A percentile compares a stretch with the other conserved stretches of the same genome.
Conservation (phyloP, 768 basidiomycete genomes). For the Leccinum rimulosum region DNA sequence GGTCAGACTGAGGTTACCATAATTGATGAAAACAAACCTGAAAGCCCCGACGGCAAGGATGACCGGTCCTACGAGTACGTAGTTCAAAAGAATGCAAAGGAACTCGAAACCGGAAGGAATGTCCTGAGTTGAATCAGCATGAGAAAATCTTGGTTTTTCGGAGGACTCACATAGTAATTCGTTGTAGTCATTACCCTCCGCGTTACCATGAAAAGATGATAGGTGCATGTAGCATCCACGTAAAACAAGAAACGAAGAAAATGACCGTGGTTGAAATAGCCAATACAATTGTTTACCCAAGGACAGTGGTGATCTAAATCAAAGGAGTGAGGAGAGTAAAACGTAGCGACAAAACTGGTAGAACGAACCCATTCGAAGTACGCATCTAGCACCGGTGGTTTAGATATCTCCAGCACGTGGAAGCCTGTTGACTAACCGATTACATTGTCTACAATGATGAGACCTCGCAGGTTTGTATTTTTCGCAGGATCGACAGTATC, state of each 20-base stretch:
- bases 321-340: slow-evolving; percentile 6
- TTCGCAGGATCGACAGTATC: slow-evolving; percentile 86
- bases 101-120: slow-evolving; percentile 69
- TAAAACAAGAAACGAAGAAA: slow-evolving; percentile 91
- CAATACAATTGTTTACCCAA: slow-evolving; percentile 94
- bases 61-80: slow-evolving; percentile 81
- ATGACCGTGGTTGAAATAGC: slow-evolving; percentile 85
- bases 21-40: slow-evolving; percentile 48
- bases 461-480: slow-evolving; percentile 84
- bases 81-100: slow-evolving; percentile 86
- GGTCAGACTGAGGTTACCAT: slow-evolving; percentile 14
- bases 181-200: slow-evolving; percentile 53
- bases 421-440: slow-evolving; percentile 48
- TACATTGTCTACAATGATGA: slow-evolving; percentile 91
- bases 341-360: not conserved
- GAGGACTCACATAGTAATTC: slow-evolving; percentile 52
- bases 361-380: slow-evolving; percentile 82
- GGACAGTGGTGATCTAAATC: slow-evolving; percentile 82
- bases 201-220: slow-evolving; percentile 84
- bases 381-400: slow-evolving; percentile 48
- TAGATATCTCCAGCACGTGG: not conserved
- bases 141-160: not conserved
- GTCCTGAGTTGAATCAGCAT: slow-evolving; percentile 43
- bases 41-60: slow-evolving; percentile 85
- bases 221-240: slow-evolving; percentile 86